phyloP scores from a whole-genome alignment of 495 filamentous ascomycete genomes.

The Geopyxis carbonaria region DNA sequence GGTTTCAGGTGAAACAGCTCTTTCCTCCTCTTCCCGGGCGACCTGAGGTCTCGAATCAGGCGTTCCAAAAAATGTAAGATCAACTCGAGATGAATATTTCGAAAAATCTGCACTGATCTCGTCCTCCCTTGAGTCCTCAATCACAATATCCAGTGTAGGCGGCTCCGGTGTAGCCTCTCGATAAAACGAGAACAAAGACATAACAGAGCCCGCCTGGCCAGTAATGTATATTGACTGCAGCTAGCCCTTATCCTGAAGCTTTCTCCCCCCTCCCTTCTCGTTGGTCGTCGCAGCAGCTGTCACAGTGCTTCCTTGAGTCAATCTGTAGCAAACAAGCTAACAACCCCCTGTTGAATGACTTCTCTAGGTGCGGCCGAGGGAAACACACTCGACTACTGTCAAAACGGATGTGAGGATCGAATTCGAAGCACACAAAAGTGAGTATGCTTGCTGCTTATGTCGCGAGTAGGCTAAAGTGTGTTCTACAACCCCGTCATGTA shows the following conservation, averaged over 20 bases:
- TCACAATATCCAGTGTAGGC: neutral
- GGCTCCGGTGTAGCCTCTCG: neutral
- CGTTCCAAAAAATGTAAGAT: neutral
- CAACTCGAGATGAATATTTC: neutral
- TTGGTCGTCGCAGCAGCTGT: too few species aligned
- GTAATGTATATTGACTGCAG: too few species aligned
- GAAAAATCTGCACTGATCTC: neutral
- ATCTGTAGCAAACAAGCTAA: neutral
- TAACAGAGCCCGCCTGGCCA: too few species aligned
- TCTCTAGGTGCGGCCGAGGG: neutral
- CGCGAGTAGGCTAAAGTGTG: too few species aligned
- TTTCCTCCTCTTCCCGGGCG: neutral
- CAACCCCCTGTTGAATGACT: neutral
- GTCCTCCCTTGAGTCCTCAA: neutral
- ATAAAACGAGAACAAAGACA: constrained; percentile 1
- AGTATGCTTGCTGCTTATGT: too few species aligned
- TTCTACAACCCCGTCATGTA: too few species aligned
- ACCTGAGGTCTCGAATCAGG: neutral
- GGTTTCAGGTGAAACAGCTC: neutral
- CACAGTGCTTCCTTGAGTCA: too few species aligned
- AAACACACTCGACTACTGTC: neutral
- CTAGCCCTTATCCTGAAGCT: too few species aligned
- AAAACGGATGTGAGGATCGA: neutral
- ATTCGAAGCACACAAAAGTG: too few species aligned
- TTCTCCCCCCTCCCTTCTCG: too few species aligned